phyloP scores from a whole-genome alignment of 2,329 filamentous ascomycete species.

The Pseudocercospora ulei region DNA sequence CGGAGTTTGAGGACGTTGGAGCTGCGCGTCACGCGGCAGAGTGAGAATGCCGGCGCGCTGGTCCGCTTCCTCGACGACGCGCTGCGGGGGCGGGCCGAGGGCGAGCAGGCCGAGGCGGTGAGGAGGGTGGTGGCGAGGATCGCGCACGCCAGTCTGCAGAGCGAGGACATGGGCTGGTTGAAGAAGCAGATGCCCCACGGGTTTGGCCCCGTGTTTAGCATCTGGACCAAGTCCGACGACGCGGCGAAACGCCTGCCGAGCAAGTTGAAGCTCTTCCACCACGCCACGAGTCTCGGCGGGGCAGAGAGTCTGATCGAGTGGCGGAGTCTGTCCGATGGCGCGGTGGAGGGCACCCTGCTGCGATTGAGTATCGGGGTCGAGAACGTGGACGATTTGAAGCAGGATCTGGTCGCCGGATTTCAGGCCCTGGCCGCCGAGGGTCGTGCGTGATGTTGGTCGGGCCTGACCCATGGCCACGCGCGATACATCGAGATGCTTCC shows the following conservation, averaged over 20 bases:
- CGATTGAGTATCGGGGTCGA: constrained; percentile 82
- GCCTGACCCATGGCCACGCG: too few species aligned
- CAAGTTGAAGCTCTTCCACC: constrained; percentile 74
- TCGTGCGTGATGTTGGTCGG: too few species aligned
- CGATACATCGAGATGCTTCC: too few species aligned
- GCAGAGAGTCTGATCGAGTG: constrained; percentile 96
- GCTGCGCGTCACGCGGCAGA: constrained; percentile 69
- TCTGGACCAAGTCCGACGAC: constrained; percentile 53
- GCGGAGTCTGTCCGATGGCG: constrained; percentile 74
- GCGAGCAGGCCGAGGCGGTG: constrained; percentile 41
- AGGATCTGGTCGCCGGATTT: constrained; percentile 62
- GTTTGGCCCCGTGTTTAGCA: constrained; percentile 77
- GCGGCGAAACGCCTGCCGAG: constrained; percentile 63
- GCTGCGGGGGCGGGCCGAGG: constrained; percentile 35
- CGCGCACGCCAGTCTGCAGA: constrained; percentile 72
- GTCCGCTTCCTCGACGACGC: constrained; percentile 59
- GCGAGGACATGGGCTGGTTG: constrained; percentile 58
- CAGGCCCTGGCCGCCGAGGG: constrained; percentile 41
- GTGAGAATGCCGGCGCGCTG: constrained; percentile 56
- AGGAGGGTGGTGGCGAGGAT: constrained; percentile 51
- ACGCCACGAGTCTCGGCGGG: constrained; percentile 86
- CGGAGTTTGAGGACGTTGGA: constrained; percentile 78
- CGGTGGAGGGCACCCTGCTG: constrained; percentile 61
- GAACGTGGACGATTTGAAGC: constrained; percentile 69
- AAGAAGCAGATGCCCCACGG: constrained; percentile 81